A percentile compares a stretch with the other conserved stretches of the same genome.
phyloP scores from a whole-genome alignment of 306 rosid genomes.

The Astragalus glycyphyllos region DNA sequence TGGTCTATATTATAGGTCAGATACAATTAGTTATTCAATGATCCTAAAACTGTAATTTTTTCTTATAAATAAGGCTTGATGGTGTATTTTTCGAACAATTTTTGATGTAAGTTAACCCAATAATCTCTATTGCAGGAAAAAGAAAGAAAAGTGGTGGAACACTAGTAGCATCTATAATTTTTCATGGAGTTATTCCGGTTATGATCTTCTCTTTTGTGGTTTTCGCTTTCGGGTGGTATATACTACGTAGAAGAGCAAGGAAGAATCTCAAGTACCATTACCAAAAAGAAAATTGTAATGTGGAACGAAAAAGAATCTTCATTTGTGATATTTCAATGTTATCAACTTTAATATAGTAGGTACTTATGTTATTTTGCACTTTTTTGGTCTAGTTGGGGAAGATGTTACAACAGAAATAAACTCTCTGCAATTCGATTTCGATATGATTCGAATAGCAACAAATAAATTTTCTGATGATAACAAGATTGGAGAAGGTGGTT shows the following conservation, averaged over 20 bases:
- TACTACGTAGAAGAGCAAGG: conserved; percentile 17
- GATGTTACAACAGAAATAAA: conserved; percentile 36
- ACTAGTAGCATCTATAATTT: neutral
- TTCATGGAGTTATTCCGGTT: neutral
- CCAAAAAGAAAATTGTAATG: conserved; percentile 35
- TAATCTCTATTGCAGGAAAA: conserved; percentile 34
- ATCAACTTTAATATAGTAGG: conserved; percentile 15
- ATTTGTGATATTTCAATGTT: neutral
- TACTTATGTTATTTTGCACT: neutral
- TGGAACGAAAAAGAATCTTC: neutral
- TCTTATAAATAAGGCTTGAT: no score
- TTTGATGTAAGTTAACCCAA: neutral
- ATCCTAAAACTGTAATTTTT: no score
- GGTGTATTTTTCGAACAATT: no score
- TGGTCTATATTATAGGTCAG: no score
- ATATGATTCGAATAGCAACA: conserved; percentile 38
- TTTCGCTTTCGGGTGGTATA: conserved; percentile 21
- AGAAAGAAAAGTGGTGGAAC: neutral
- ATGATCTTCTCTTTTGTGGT: neutral
- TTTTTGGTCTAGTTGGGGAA: conserved; percentile 34
- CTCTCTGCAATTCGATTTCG: conserved; percentile 38
- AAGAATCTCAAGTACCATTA: conserved; percentile 6
- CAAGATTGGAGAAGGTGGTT: conserved; percentile 50
- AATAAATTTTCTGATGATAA: conserved; percentile 44
- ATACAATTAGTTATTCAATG: no score